phyloP scores from a whole-genome alignment of 495 filamentous ascomycete species.

The Aspergillus mulundensis region DNA sequence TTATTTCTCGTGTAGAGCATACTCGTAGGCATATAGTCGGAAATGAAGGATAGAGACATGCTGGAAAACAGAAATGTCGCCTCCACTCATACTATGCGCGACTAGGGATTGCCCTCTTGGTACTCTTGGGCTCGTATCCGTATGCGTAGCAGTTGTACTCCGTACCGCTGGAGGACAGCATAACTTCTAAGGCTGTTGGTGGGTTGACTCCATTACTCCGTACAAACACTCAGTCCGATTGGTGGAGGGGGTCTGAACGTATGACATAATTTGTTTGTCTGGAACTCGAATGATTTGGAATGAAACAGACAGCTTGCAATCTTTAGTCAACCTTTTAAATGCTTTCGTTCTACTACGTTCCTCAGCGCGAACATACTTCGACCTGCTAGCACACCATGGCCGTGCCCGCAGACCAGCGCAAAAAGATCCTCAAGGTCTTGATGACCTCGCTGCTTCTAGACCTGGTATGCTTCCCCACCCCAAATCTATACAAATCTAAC shows the following conservation, averaged over 20 bases:
- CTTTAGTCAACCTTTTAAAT: background rate
- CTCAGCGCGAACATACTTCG: background rate
- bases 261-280: background rate
- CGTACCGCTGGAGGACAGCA: background rate
- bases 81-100: too few relatives aligned
- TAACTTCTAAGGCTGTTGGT: background rate
- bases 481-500: background rate
- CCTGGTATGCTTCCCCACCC: slow-evolving; percentile 44
- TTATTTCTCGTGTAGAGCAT: background rate
- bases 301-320: slow-evolving; percentile 2
- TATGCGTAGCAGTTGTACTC: background rate
- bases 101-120: too few relatives aligned
- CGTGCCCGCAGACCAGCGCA: slow-evolving; percentile 51
- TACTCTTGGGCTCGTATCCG: background rate
- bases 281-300: background rate
- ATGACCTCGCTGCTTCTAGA: slow-evolving; percentile 70
- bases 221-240: background rate
- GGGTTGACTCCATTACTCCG: background rate
- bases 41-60: background rate
- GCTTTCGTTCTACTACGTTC: slow-evolving; percentile 8
- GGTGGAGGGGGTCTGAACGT: background rate
- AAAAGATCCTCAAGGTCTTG: slow-evolving; percentile 76
- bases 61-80: background rate
- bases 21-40: background rate
- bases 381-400: slow-evolving; percentile 27